Conservation (phyloP, 306 rosid species). For the Spatholobus suberectus region DNA sequence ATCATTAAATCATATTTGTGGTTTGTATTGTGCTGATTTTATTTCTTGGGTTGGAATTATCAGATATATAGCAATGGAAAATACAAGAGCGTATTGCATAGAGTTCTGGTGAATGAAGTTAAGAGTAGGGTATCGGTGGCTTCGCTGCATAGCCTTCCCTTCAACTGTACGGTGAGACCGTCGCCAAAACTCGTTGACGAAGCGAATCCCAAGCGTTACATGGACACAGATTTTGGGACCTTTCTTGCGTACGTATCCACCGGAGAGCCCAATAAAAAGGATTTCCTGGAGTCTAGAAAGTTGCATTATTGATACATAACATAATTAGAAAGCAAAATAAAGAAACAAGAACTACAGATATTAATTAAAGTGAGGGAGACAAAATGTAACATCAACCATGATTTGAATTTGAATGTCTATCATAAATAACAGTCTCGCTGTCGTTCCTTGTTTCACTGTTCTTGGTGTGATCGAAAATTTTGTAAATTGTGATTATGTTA, state of each 20-base stretch:
- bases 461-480: background rate
- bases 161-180: constrained; percentile 52
- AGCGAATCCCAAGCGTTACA: constrained; percentile 74
- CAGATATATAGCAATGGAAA: constrained; percentile 91
- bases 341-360: background rate
- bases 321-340: constrained; percentile 8
- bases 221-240: constrained; percentile 71
- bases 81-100: constrained; percentile 87
- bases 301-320: constrained; percentile 12
- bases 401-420: background rate
- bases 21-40: background rate
- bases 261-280: constrained; percentile 65
- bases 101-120: constrained; percentile 76
- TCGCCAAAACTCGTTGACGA: constrained; percentile 66
- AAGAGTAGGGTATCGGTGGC: constrained; percentile 74
- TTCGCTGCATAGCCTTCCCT: constrained; percentile 74
- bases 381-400: background rate
- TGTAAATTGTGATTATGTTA: background rate
- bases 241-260: constrained; percentile 69
- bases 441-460: background rate
- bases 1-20: background rate
- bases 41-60: background rate
- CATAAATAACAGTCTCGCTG: background rate
- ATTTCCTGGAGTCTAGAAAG: constrained; percentile 80
- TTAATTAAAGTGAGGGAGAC: background rate